These are phyloP conservation scores for Epithemia pelagica DNA, from an alignment of 108 stramenopile genomes.

Conservation along the genomic window DNA sequence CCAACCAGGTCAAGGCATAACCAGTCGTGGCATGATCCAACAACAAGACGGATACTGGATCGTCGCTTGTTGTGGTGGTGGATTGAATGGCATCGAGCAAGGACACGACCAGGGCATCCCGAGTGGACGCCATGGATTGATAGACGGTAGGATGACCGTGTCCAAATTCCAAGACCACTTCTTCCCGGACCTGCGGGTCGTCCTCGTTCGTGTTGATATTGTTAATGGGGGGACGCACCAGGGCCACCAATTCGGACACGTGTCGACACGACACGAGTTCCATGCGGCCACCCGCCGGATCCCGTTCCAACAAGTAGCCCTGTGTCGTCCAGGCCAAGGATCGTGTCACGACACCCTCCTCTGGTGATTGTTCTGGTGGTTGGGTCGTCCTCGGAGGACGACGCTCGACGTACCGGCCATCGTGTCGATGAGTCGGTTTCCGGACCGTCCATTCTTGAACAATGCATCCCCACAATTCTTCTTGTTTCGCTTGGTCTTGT, in stretches of 20 bases:
- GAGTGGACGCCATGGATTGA: slow-evolving; percentile 11
- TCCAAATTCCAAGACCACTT: slow-evolving; percentile 35
- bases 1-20: slow-evolving; percentile 1
- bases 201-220: too few relatives aligned
- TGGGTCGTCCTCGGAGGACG: too few relatives aligned
- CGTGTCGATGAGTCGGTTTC: slow-evolving; percentile 39
- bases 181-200: slow-evolving; percentile 23
- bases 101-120: slow-evolving; percentile 49
- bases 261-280: slow-evolving; percentile 30
- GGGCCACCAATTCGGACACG: slow-evolving; percentile 29
- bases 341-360: slow-evolving; percentile 39
- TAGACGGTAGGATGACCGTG: slow-evolving; percentile 25
- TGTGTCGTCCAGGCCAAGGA: slow-evolving; percentile 29
- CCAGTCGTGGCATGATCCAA: background rate
- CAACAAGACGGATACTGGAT: background rate
- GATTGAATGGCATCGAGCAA: slow-evolving; percentile 43
- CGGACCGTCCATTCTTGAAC: slow-evolving; percentile 38
- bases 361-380: slow-evolving; percentile 29
- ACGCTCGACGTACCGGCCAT: slow-evolving; percentile 16
- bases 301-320: slow-evolving; percentile 42
- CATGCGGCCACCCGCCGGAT: slow-evolving; percentile 28
- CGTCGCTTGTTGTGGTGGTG: background rate
- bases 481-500: slow-evolving; percentile 1
- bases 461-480: slow-evolving; percentile 12
- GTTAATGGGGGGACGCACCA: slow-evolving; percentile 46